Base-by-base conservation (phyloP, 164 flowering plant genomes). In the Chloranthus sessilifolius region DNA sequence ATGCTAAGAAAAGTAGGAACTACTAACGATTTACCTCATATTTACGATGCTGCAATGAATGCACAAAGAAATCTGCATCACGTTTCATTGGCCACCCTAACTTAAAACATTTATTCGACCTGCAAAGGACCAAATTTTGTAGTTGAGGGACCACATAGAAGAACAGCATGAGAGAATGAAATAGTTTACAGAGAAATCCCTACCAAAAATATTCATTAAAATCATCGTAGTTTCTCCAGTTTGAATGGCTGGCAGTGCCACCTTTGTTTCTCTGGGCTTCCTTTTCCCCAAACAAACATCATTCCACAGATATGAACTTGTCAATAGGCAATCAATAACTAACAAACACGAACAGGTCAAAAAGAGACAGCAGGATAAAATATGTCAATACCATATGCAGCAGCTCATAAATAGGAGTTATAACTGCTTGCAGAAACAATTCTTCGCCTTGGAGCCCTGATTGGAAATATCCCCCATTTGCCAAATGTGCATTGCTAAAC, bases 211-310 rank as follows among this genome's bases (percentile, higher is more conserved):
- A 94, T 68, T 94, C 99, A 68, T 94, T 94, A 22, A 94, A 59
- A 65, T 94, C 99, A 78, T 94, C 99, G 67, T 94, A 94, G 47
- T 94, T 94, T 77, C 99, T 86, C 99, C 97, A 88, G 29, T 60
- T 70, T 43, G 97, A 82, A 72, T 88, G 97, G 66, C 95, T 84
- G 46, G 88, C 87, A 58, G 77, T 88, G 43, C 97, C 99, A 50
- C 68, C 76, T 67, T 66, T 78, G 74, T 82, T 85, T 78, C 84
- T 86, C 71, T 59, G 69, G 7, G 75, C 86, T 94, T 94, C 99
- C 97, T 92, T 75, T 65, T 55, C 55, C 65, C 23, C 47, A 63
- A 64, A 70, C 25, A 62, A 33, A 47, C 19, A 19, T 26, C 19
- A 29, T 41, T 39, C 60, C 58, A 61, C 58, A 61, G 54, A 47